Base-by-base conservation (phyloP, 345 rosid species). In the Angophora floribunda region DNA sequence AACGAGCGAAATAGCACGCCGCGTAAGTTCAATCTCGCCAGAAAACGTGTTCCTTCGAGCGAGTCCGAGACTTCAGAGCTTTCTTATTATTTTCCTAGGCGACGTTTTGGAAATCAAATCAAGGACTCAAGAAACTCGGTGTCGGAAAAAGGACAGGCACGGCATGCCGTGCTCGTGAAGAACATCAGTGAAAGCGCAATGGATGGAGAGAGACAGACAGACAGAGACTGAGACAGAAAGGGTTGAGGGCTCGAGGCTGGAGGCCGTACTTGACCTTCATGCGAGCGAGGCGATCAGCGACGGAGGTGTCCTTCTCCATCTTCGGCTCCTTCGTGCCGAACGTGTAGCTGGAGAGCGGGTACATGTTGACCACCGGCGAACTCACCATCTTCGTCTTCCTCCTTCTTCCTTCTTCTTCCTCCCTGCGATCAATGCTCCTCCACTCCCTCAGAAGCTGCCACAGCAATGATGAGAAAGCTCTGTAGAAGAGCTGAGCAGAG, bases 251-350 rank as follows among this genome's bases (percentile, higher is more conserved):
- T 63, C 4, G 75, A 30, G 79, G 79, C 41, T 67, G 6, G 82
- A 70, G 47, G 13, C 13, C 82, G 82, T 92, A 98, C 99, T 97
- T 98, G 94, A 95, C 93, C 96, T 96, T 97, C 99, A 97, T 97
- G 90, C 99, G 99, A 89, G 99, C 99, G 63, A 97, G 98, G 49
- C 99, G 98, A 91, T 97, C 99, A 45, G 99, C 98, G 87, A 96
- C 99, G 88, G 99, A 98, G 85, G 98, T 98, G 89, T 98, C 99
- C 91, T 96, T 97, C 91, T 97, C 99, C 92, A 98, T 94, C 95
- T 98, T 98, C 22, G 99, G 98, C 91, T 97, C 99, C 89, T 98
- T 97, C 87, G 97, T 95, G 84, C 99, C 97, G 89, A 96, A 98
- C 84, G 99, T 96, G 94, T 98, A 97, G 94, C 98, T 97, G 80